phyloP scores from a whole-genome alignment of 2,329 filamentous ascomycete genomes.

The Bipolaris victoriae region DNA sequence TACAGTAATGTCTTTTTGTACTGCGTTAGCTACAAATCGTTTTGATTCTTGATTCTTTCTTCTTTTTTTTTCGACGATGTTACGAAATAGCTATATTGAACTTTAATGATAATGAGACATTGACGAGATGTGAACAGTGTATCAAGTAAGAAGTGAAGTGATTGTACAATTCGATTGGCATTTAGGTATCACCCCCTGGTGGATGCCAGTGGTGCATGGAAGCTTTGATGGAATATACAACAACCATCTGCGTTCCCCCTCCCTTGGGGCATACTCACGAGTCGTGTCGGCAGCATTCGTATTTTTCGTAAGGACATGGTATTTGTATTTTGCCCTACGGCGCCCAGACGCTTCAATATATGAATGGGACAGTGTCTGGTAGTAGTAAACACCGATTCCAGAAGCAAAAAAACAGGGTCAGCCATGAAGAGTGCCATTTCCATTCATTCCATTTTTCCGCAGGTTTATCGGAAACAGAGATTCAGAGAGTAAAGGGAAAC shows the following conservation, averaged over 20 bases:
- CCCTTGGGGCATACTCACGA: not conserved
- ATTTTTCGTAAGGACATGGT: constrained; percentile 42
- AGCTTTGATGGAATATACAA: not conserved
- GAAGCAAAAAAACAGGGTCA: constrained; percentile 28
- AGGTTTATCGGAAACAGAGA: constrained; percentile 26
- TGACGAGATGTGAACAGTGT: not conserved
- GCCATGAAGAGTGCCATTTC: constrained; percentile 35
- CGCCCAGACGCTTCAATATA: constrained; percentile 36
- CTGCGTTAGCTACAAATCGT: not conserved
- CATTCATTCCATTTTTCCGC: constrained; percentile 40
- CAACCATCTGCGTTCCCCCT: not conserved
- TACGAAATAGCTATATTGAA: not conserved
- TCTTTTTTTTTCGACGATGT: not conserved
- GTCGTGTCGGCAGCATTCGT: not conserved
- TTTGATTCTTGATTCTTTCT: not conserved
- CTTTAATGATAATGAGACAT: not conserved
- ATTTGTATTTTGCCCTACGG: constrained; percentile 48
- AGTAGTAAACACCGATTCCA: constrained; percentile 23
- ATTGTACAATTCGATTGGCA: not conserved
- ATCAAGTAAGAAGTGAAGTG: not conserved
- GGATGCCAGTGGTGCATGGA: not conserved
- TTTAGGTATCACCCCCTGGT: not conserved
- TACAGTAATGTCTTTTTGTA: constrained; percentile 1
- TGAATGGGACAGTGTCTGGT: constrained; percentile 26
- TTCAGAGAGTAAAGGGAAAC: constrained; percentile 35